Evolutionary conservation across 116 monocot genomes (phyloP).

Genomic region (Trichopus zeylanicus): DNA sequence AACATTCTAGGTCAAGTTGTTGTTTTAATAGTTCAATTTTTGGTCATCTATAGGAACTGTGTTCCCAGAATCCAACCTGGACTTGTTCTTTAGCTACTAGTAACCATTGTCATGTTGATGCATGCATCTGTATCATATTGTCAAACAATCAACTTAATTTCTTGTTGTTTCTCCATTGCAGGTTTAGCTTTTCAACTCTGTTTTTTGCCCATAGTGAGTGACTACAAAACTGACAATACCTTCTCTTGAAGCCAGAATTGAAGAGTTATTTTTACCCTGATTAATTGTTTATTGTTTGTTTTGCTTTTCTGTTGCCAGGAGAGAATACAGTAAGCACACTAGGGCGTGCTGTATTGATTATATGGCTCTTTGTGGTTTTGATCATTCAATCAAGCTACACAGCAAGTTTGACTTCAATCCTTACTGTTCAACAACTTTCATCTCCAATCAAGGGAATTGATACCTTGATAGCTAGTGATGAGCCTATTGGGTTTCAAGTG

Average conservation of each 20-base stretch:
- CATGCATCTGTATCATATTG: neutral
- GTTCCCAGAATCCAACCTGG: too few species aligned
- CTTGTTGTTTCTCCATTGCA: conserved; percentile 9
- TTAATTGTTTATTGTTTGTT: neutral
- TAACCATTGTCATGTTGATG: too few species aligned
- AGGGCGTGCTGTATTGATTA: conserved; percentile 39
- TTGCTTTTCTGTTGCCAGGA: conserved; percentile 19
- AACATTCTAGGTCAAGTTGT: too few species aligned
- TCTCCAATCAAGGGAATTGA: conserved; percentile 41
- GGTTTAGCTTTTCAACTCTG: conserved; percentile 38
- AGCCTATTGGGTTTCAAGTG: conserved; percentile 42
- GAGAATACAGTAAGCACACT: conserved; percentile 37
- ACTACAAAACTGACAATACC: neutral
- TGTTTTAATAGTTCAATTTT: too few species aligned
- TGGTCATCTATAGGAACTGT: too few species aligned
- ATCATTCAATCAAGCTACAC: conserved; percentile 55
- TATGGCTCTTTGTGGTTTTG: conserved; percentile 54
- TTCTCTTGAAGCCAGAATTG: neutral
- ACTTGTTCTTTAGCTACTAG: too few species aligned
- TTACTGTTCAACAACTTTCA: conserved; percentile 44
- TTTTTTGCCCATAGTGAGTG: conserved; percentile 36
- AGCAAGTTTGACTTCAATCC: conserved; percentile 45
- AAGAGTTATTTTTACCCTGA: neutral
- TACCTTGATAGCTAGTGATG: conserved; percentile 20
- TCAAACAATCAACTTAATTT: neutral